phyloP scores from a whole-genome alignment of 305 asterid species.

The Fraxinus xanthoxyloides region DNA sequence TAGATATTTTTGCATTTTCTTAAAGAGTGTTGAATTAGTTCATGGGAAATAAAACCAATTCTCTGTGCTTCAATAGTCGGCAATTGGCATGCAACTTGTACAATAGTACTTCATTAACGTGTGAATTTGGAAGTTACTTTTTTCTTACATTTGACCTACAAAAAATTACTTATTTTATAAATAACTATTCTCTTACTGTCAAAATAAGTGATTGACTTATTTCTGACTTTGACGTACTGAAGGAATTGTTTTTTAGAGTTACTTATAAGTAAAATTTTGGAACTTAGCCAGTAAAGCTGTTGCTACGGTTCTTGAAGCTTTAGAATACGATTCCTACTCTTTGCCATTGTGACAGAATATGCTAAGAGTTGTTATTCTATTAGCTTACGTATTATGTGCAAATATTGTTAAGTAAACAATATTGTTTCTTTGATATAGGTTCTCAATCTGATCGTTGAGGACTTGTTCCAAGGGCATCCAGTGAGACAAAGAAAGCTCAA shows the following conservation, averaged over 20 bases:
- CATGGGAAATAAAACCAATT: background rate
- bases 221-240: background rate
- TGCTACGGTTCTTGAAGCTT: background rate
- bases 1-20: background rate
- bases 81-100: background rate
- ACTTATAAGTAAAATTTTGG: background rate
- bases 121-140: too few relatives aligned
- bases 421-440: constrained; percentile 38
- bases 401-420: background rate
- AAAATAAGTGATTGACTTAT: too few relatives aligned
- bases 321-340: background rate
- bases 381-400: background rate
- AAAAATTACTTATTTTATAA: too few relatives aligned
- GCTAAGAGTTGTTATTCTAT: background rate
- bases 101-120: background rate
- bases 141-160: too few relatives aligned
- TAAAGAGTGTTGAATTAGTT: background rate
- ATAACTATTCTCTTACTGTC: too few relatives aligned
- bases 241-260: background rate
- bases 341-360: background rate
- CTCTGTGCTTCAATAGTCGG: background rate
- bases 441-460: constrained; percentile 77
- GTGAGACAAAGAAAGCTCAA: constrained; percentile 89
- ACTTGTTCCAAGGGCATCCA: constrained; percentile 88
- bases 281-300: background rate